phyloP scores from a whole-genome alignment of 2,329 filamentous ascomycete genomes.

The Graphiopsis chlorocephala region DNA sequence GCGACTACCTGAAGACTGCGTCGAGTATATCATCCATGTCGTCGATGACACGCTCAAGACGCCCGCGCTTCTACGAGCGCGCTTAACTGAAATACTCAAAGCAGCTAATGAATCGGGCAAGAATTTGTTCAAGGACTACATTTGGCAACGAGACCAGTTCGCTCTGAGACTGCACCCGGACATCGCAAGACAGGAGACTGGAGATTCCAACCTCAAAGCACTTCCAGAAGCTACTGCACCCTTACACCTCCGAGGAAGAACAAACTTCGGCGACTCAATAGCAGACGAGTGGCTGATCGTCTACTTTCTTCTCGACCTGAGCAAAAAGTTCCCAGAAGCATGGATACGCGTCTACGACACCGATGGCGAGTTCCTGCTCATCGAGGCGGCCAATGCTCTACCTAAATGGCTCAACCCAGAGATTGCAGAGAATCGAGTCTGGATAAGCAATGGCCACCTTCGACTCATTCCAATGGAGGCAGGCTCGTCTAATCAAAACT shows the following conservation, averaged over 20 bases:
- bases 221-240: slow-evolving; percentile 13
- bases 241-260: slow-evolving; percentile 62
- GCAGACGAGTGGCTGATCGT: slow-evolving; percentile 98
- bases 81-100: slow-evolving; percentile 70
- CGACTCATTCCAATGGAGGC: slow-evolving; percentile 63
- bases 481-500: slow-evolving; percentile 33
- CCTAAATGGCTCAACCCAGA: slow-evolving; percentile 92
- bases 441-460: slow-evolving; percentile 77
- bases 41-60: slow-evolving; percentile 54
- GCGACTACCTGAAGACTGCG: slow-evolving; percentile 73
- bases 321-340: slow-evolving; percentile 65
- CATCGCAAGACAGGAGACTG: slow-evolving; percentile 17
- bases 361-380: slow-evolving; percentile 91
- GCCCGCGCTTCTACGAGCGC: slow-evolving; percentile 55
- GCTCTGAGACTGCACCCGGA: slow-evolving; percentile 60
- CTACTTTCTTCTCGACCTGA: slow-evolving; percentile 80
- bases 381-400: slow-evolving; percentile 85
- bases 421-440: slow-evolving; percentile 81
- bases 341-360: slow-evolving; percentile 84
- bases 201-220: slow-evolving; percentile 51
- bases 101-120: slow-evolving; percentile 63
- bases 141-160: slow-evolving; percentile 90
- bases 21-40: slow-evolving; percentile 79
- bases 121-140: slow-evolving; percentile 73
- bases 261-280: slow-evolving; percentile 88